Conservation (phyloP, 202 grass and related monocot species). For the Digitaria exilis region DNA sequence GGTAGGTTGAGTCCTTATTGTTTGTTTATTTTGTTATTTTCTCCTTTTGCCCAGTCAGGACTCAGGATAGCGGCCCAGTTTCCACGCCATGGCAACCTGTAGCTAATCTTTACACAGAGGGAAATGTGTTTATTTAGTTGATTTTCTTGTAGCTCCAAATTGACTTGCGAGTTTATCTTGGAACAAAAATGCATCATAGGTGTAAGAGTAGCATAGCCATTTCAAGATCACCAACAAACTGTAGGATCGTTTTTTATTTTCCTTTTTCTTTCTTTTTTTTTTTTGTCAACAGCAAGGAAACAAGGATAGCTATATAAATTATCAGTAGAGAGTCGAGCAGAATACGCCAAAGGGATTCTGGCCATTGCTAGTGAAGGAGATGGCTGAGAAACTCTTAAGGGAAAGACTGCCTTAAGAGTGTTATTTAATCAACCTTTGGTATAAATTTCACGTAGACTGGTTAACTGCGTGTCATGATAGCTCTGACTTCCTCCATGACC, state of each 20-base stretch:
- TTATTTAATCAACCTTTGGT: background rate
- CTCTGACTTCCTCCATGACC: conserved; percentile 1
- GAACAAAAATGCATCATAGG: background rate
- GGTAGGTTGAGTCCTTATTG: background rate
- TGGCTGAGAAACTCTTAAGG: background rate
- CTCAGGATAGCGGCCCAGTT: background rate
- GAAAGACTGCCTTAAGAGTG: background rate
- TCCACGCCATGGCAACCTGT: background rate
- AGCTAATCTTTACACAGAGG: background rate
- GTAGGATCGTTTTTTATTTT: background rate
- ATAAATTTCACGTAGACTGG: conserved; percentile 9
- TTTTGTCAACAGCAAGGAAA: conserved; percentile 18
- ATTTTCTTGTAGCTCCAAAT: background rate
- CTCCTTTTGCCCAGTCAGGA: background rate
- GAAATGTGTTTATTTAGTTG: background rate
- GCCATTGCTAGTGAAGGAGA: background rate
- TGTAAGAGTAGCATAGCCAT: background rate
- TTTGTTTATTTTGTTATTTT: background rate
- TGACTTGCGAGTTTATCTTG: conserved; percentile 2
- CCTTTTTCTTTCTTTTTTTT: conserved; percentile 15
- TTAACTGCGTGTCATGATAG: background rate
- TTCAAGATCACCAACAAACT: background rate
- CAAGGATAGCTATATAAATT: too few species aligned
- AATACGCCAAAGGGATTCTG: background rate
- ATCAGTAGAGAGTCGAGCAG: too few species aligned